Conservation (phyloP, 306 rosid genomes). For the Cucumis melo region DNA sequence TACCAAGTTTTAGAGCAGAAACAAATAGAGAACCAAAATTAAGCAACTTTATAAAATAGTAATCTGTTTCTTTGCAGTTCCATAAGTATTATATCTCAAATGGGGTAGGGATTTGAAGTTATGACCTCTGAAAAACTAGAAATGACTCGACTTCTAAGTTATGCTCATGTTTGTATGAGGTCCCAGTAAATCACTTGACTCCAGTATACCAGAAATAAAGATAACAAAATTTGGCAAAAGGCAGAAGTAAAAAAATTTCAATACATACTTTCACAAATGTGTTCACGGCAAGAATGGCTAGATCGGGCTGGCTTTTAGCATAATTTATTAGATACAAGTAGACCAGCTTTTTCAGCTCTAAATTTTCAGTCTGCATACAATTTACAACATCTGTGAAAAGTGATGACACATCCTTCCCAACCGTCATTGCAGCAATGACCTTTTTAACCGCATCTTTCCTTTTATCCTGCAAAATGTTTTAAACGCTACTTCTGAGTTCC, state of each 20-base stretch:
- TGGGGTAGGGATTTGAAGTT: not conserved
- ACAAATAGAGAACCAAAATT: not conserved
- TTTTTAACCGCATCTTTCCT: conserved; percentile 99
- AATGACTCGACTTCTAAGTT: not conserved
- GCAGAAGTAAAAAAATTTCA: not conserved
- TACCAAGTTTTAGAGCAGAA: not conserved
- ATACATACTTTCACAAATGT: conserved; percentile 89
- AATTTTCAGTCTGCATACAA: conserved; percentile 98
- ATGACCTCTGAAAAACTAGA: not conserved
- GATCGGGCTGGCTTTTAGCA: conserved; percentile 98
- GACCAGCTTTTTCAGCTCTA: conserved; percentile 94
- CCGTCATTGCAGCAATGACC: conserved; percentile 99
- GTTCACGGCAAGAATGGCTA: conserved; percentile 94
- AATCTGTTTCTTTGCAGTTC: not conserved
- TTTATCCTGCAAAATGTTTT: conserved; percentile 52
- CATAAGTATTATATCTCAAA: not conserved
- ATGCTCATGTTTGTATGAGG: not conserved
- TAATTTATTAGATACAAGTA: conserved; percentile 90
- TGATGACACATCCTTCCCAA: conserved; percentile 96
- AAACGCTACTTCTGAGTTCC: not conserved
- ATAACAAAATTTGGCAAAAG: not conserved
- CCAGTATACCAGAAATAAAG: not conserved
- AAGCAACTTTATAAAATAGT: not conserved
- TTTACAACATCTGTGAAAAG: conserved; percentile 94
- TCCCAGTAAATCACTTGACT: not conserved